Conservation (phyloP, 768 basidiomycete genomes). For the Exsudoporus frostii region DNA sequence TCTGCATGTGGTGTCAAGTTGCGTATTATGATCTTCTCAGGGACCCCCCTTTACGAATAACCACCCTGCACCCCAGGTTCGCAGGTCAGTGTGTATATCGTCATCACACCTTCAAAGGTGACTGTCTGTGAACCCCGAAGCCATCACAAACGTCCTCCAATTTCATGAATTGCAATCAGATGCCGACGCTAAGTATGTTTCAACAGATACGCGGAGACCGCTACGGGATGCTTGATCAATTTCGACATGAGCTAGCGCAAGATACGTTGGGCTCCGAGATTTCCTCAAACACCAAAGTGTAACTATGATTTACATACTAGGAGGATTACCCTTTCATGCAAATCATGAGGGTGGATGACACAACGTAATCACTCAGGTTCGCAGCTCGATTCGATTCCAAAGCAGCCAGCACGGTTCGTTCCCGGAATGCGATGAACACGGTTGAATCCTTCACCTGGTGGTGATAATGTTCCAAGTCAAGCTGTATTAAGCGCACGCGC, state of each 20-base stretch:
- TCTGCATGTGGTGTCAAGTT: background rate
- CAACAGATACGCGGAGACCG: background rate
- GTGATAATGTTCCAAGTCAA: background rate
- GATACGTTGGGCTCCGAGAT: background rate
- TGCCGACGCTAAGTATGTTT: background rate
- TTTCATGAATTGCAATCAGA: background rate
- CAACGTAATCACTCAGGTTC: background rate
- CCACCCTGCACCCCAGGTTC: background rate
- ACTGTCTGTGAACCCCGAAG: background rate
- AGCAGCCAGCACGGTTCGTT: conserved; percentile 4
- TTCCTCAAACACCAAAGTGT: background rate
- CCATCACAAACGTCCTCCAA: background rate
- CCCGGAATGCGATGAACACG: background rate
- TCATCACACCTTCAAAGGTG: background rate
- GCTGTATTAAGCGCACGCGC: conserved; percentile 10
- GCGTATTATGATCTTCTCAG: background rate
- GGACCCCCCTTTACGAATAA: background rate
- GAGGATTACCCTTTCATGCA: background rate
- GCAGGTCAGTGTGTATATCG: background rate
- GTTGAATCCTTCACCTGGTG: background rate
- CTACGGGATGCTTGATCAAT: background rate
- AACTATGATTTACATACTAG: background rate
- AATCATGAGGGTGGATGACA: conserved; percentile 1
- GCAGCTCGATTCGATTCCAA: conserved; percentile 1
- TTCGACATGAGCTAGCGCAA: background rate